These are phyloP conservation scores for Marasmius fiardii DNA, from an alignment of 1,284 basidiomycete genomes.

Conservation along the genomic window DNA sequence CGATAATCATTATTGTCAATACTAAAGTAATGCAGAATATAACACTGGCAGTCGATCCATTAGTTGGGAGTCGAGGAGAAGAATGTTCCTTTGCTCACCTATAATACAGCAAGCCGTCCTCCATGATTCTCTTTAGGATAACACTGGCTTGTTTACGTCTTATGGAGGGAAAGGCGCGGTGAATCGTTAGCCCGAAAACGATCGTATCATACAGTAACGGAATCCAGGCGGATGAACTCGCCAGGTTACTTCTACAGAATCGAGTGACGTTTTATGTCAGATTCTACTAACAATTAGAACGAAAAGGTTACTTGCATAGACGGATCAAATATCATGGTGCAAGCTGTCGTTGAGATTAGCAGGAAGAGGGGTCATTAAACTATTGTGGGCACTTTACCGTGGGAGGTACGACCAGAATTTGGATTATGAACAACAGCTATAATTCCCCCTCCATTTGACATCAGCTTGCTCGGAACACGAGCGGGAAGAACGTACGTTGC, in stretches of 20 bases:
- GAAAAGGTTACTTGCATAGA: conserved; percentile 24
- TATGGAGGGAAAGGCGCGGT: conserved; percentile 39
- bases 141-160: conserved; percentile 35
- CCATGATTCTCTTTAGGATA: conserved; percentile 43
- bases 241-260: conserved; percentile 26
- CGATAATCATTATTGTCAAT: conserved; percentile 43
- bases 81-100: conserved; percentile 22
- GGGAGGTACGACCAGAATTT: conserved; percentile 19
- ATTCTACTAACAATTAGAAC: neutral
- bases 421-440: conserved; percentile 35
- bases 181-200: conserved; percentile 44
- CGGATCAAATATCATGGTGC: conserved; percentile 51
- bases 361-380: neutral
- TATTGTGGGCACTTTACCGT: neutral
- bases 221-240: conserved; percentile 51
- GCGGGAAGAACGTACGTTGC: conserved; percentile 28
- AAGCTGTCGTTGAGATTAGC: conserved; percentile 32
- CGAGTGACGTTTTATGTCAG: neutral
- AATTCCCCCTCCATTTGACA: neutral
- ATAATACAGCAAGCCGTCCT: conserved; percentile 55
- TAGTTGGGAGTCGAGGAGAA: neutral
- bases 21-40: conserved; percentile 41
- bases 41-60: conserved; percentile 25
- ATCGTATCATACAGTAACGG: conserved; percentile 54
- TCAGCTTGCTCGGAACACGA: neutral